Evolutionary conservation across 768 basidiomycete species (phyloP).

Genomic region (Naganishia vishniacii): DNA sequence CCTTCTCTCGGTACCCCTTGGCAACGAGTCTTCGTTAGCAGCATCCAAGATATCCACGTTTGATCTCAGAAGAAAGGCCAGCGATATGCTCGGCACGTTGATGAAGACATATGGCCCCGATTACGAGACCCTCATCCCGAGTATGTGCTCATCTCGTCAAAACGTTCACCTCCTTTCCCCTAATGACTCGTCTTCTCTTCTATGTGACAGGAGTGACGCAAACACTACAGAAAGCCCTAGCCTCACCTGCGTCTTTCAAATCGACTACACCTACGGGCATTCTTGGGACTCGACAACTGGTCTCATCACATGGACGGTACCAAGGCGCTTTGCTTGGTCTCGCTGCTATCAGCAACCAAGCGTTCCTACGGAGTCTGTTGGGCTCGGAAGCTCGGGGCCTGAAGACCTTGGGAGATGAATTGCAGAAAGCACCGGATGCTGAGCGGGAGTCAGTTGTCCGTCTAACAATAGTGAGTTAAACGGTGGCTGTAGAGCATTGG

Average conservation of each 20-base stretch:
- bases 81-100: conserved; percentile 75
- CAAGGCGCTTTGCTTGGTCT: conserved; percentile 87
- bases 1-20: conserved; percentile 75
- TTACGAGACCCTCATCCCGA: conserved; percentile 46
- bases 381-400: conserved; percentile 37
- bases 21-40: not conserved
- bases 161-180: not conserved
- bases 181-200: not conserved
- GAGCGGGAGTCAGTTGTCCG: conserved; percentile 31
- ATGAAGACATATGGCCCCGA: conserved; percentile 37
- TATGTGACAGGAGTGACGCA: conserved; percentile 49
- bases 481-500: not conserved
- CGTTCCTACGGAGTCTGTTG: conserved; percentile 33
- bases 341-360: conserved; percentile 72
- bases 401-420: conserved; percentile 41
- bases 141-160: conserved; percentile 30
- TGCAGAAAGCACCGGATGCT: conserved; percentile 33
- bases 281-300: conserved; percentile 29
- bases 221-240: conserved; percentile 76
- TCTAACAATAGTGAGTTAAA: conserved; percentile 33
- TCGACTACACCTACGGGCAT: conserved; percentile 52
- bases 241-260: conserved; percentile 85
- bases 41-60: conserved; percentile 20
- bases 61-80: conserved; percentile 70
- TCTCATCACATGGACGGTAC: conserved; percentile 61